phyloP scores from a whole-genome alignment of 139 green algal species.

The Chlorella ohadii region DNA sequence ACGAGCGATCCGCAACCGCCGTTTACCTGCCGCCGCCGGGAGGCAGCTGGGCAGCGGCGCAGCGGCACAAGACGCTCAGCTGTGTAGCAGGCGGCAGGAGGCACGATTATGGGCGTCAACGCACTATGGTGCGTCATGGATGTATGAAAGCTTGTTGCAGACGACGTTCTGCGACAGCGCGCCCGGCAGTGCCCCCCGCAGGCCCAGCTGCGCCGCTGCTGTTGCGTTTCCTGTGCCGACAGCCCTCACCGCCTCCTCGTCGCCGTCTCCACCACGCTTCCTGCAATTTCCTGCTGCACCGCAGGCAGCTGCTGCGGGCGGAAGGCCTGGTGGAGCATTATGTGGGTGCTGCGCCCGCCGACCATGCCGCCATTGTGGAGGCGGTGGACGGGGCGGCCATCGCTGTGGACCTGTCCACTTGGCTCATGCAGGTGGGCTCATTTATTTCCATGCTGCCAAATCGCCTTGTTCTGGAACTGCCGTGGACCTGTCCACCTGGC shows the following conservation, averaged over 20 bases:
- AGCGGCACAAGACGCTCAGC: too few species aligned
- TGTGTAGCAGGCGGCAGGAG: too few species aligned
- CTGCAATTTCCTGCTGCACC: too few species aligned
- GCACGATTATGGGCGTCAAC: conserved; percentile 37
- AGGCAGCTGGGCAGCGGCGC: neutral
- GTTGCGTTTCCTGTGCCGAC: too few species aligned
- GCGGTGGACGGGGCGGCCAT: conserved; percentile 33
- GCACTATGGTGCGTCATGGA: conserved; percentile 27
- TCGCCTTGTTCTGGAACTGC: too few species aligned
- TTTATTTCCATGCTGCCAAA: neutral
- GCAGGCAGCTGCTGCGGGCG: conserved; percentile 21
- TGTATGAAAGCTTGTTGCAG: too few species aligned
- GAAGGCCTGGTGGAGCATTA: conserved; percentile 26
- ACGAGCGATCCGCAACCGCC: neutral
- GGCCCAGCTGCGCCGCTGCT: too few species aligned
- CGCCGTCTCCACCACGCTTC: too few species aligned
- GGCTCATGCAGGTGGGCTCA: conserved; percentile 50
- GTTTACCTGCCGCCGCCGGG: neutral
- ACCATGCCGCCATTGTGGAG: neutral
- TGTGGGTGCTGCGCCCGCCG: neutral
- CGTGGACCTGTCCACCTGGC: conserved; percentile 64
- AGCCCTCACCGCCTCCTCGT: too few species aligned
- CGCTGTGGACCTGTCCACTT: conserved; percentile 64
- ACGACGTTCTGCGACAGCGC: too few species aligned
- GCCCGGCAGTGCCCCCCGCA: too few species aligned